These are phyloP conservation scores for Irpex lacteus DNA, from an alignment of 1,284 basidiomycete species.

Conservation along the genomic window DNA sequence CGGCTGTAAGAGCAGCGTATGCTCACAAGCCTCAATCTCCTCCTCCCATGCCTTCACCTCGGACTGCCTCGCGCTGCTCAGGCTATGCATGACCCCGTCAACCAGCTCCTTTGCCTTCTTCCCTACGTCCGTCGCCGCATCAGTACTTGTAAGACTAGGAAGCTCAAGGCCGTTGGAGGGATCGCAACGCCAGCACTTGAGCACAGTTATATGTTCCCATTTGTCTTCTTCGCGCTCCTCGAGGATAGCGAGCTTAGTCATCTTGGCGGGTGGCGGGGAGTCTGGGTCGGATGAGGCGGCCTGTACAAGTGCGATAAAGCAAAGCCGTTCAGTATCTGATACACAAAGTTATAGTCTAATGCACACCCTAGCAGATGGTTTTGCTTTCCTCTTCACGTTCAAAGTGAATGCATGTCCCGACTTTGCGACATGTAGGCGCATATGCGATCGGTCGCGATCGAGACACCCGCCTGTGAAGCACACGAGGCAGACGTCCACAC, in stretches of 20 bases:
- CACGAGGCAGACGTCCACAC: conserved; percentile 86
- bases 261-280: conserved; percentile 75
- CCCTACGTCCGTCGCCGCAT: conserved; percentile 29
- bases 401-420: conserved; percentile 77
- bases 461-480: conserved; percentile 96
- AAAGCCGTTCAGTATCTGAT: neutral
- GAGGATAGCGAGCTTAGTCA: conserved; percentile 86
- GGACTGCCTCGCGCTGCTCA: conserved; percentile 88
- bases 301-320: neutral
- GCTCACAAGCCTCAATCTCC: conserved; percentile 86
- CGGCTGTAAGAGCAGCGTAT: conserved; percentile 81
- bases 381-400: conserved; percentile 78
- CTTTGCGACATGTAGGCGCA: conserved; percentile 67
- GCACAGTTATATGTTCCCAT: conserved; percentile 66
- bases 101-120: conserved; percentile 56
- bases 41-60: conserved; percentile 99
- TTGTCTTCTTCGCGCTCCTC: conserved; percentile 88
- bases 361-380: conserved; percentile 68
- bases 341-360: neutral
- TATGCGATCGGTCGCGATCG: conserved; percentile 62
- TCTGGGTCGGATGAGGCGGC: conserved; percentile 44
- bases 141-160: conserved; percentile 25
- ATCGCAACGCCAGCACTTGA: conserved; percentile 82
- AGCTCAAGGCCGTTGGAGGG: conserved; percentile 50
- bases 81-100: conserved; percentile 75